Evolutionary conservation across 192 early-diverging fungal genomes (phyloP).

Genomic region (Linnemannia zychae): DNA sequence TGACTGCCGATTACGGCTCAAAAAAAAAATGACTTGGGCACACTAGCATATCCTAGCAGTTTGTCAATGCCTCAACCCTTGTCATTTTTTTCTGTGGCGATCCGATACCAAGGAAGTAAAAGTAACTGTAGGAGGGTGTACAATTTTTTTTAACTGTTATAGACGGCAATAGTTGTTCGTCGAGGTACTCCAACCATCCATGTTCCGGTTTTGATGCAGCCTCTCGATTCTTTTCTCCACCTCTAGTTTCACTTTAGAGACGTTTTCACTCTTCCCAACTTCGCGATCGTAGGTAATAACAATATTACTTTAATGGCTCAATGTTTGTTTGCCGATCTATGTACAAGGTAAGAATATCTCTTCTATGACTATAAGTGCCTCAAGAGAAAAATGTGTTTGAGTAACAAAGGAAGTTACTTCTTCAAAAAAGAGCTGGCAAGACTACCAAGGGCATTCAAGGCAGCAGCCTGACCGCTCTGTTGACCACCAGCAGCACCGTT

Average conservation of each 20-base stretch:
- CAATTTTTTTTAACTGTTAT: too few species aligned
- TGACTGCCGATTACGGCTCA: too few species aligned
- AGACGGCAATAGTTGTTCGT: too few species aligned
- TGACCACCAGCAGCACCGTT: neutral
- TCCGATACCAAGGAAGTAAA: too few species aligned
- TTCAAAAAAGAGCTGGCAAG: slow-evolving; percentile 30
- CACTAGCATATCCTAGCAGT: too few species aligned
- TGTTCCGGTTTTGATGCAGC: too few species aligned
- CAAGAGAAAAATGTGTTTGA: neutral
- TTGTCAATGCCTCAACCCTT: too few species aligned
- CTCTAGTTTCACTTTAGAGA: neutral
- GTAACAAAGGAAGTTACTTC: neutral
- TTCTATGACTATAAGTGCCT: neutral
- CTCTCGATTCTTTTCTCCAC: too few species aligned
- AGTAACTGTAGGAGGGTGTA: too few species aligned
- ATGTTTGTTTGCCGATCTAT: neutral
- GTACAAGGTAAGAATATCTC: neutral
- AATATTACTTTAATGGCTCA: neutral
- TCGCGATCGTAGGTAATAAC: neutral
- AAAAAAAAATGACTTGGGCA: too few species aligned
- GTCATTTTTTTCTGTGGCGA: too few species aligned
- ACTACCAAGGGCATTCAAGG: slow-evolving; percentile 20
- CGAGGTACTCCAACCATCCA: too few species aligned
- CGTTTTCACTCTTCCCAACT: neutral
- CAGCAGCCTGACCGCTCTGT: neutral